Conservation (phyloP, 2,329 filamentous ascomycete genomes). For the Domatiomyces globalis region DNA sequence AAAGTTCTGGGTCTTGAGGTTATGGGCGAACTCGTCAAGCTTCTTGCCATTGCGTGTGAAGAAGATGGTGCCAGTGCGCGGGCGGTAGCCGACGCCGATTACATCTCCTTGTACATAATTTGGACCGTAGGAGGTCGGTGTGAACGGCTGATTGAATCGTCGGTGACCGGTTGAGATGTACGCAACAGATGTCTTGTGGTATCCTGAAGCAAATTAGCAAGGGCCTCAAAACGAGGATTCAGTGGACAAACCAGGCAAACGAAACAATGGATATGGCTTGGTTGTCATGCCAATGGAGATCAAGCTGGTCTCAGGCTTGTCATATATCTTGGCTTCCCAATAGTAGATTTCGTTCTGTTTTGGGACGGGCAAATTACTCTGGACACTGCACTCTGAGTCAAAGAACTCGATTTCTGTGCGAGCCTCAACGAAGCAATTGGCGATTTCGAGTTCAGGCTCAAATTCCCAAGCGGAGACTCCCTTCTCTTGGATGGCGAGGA, state of each 20-base stretch:
- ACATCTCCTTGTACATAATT: slow-evolving; percentile 86
- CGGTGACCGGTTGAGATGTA: slow-evolving; percentile 80
- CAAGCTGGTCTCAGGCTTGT: slow-evolving; percentile 78
- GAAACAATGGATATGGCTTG: slow-evolving; percentile 90
- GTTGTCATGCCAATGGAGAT: slow-evolving; percentile 90
- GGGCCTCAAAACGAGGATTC: not conserved
- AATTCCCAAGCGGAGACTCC: slow-evolving; percentile 99
- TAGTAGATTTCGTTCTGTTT: slow-evolving; percentile 99
- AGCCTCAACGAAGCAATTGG: slow-evolving; percentile 94
- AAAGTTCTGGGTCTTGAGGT: slow-evolving; percentile 87
- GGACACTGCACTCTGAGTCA: slow-evolving; percentile 91
- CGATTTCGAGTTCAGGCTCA: slow-evolving; percentile 95
- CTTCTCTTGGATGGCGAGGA: slow-evolving; percentile 96
- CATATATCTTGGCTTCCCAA: slow-evolving; percentile 97
- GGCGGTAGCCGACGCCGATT: slow-evolving; percentile 86
- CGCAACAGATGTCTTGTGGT: slow-evolving; percentile 81
- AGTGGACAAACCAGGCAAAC: slow-evolving; percentile 61
- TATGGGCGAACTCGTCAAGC: slow-evolving; percentile 84
- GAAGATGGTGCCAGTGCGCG: slow-evolving; percentile 86
- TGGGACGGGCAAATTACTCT: slow-evolving; percentile 89
- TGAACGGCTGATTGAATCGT: slow-evolving; percentile 86
- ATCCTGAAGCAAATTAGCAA: slow-evolving; percentile 41
- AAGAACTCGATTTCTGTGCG: slow-evolving; percentile 98
- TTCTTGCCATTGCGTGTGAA: slow-evolving; percentile 98
- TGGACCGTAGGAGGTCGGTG: slow-evolving; percentile 63